Evolutionary conservation across 2,329 filamentous ascomycete species (phyloP).

Genomic region (Aspergillus sp.): DNA sequence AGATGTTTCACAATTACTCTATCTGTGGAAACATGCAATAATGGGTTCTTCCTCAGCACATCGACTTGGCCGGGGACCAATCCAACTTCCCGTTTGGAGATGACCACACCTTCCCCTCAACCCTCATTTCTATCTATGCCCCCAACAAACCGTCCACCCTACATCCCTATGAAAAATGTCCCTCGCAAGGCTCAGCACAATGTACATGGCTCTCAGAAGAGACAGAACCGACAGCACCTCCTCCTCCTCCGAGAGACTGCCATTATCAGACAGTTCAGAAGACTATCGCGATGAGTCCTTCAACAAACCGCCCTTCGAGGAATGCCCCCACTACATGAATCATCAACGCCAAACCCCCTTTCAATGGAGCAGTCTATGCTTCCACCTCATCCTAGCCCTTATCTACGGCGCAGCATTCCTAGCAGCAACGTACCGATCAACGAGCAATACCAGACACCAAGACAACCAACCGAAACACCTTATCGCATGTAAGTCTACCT

Average conservation of each 20-base stretch:
- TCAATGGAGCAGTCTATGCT: background rate
- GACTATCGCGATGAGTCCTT: background rate
- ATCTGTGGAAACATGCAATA: too few species aligned
- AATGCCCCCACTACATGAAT: background rate
- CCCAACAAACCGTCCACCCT: too few species aligned
- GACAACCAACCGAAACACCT: background rate
- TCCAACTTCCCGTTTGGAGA: too few species aligned
- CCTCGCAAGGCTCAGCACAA: background rate
- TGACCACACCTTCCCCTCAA: too few species aligned
- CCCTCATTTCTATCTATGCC: too few species aligned
- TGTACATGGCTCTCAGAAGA: background rate
- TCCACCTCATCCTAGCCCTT: background rate
- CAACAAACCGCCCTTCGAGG: background rate
- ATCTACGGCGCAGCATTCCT: background rate
- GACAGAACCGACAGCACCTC: background rate
- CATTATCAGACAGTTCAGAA: background rate
- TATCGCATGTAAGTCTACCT: background rate
- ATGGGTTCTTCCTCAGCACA: too few species aligned
- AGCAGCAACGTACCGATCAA: background rate
- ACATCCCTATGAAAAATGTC: background rate
- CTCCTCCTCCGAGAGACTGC: background rate
- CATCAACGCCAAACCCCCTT: background rate
- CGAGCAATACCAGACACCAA: too few species aligned
- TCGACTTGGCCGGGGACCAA: too few species aligned
- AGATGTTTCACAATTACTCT: too few species aligned